Evolutionary conservation across 768 basidiomycete species (phyloP).

Genomic region (Suillus tomentosus): DNA sequence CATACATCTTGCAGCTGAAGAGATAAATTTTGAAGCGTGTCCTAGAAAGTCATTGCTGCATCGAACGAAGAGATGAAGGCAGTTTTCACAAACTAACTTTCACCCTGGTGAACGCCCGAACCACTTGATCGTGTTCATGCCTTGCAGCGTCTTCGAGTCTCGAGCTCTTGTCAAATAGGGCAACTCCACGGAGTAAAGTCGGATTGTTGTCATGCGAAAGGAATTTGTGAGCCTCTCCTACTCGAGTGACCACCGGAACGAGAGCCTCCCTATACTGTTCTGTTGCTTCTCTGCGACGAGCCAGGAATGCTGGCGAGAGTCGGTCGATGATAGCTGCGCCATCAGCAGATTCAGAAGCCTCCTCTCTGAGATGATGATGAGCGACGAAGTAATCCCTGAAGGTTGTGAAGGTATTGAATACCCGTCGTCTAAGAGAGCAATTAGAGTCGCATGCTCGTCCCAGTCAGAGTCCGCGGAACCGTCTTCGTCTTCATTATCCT

Average conservation of each 20-base stretch:
- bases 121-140: constrained; percentile 45
- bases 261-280: constrained; percentile 35
- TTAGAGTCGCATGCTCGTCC: constrained; percentile 31
- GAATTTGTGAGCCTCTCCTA: constrained; percentile 38
- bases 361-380: constrained; percentile 31
- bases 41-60: constrained; percentile 34
- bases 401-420: neutral
- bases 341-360: constrained; percentile 42
- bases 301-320: constrained; percentile 41
- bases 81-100: constrained; percentile 41
- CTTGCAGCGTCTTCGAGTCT: constrained; percentile 51
- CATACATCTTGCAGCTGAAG: constrained; percentile 51
- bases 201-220: constrained; percentile 37
- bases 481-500: constrained; percentile 5
- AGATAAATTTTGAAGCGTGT: constrained; percentile 42
- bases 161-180: constrained; percentile 56
- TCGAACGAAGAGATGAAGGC: constrained; percentile 17
- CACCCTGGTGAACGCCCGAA: constrained; percentile 38
- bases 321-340: constrained; percentile 48
- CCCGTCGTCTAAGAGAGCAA: constrained; percentile 30
- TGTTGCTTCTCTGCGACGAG: constrained; percentile 31
- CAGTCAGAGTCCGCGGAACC: constrained; percentile 18
- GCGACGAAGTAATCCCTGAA: neutral
- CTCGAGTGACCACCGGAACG: constrained; percentile 37
- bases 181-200: constrained; percentile 41